phyloP scores from a whole-genome alignment of 345 rosid genomes.

The Theobroma cacao region DNA sequence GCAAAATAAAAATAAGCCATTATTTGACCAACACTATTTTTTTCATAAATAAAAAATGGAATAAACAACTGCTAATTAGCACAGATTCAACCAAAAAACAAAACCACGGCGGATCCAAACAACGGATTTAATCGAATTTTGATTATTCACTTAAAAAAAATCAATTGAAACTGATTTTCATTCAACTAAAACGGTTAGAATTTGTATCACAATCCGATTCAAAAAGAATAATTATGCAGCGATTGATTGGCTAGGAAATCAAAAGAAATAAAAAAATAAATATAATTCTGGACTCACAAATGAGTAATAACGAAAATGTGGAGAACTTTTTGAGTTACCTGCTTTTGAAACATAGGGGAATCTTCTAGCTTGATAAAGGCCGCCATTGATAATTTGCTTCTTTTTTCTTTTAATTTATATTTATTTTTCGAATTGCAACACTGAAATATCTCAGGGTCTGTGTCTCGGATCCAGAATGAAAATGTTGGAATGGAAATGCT shows the following conservation, averaged over 20 bases:
- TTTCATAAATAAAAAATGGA: not conserved
- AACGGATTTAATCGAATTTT: not conserved
- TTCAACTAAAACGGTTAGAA: not conserved
- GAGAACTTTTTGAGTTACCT: slow-evolving; percentile 30
- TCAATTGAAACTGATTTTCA: not conserved
- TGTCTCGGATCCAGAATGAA: slow-evolving; percentile 7
- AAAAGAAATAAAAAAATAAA: not conserved
- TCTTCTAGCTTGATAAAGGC: slow-evolving; percentile 63
- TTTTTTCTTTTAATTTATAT: not conserved
- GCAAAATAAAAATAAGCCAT: not conserved
- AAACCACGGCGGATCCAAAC: too few species aligned
- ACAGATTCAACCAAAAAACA: too few species aligned
- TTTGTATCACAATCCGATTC: not conserved
- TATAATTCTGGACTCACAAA: not conserved
- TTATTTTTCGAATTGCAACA: not conserved
- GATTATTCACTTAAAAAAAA: not conserved
- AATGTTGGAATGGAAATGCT: not conserved
- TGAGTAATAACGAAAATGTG: not conserved
- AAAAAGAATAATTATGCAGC: not conserved
- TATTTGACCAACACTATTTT: not conserved
- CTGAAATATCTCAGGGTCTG: not conserved
- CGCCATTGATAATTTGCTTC: slow-evolving; percentile 35
- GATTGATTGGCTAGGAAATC: not conserved
- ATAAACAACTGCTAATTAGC: not conserved
- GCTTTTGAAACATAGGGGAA: slow-evolving; percentile 75